Base-by-base conservation (phyloP, 1,284 basidiomycete species). In the Leccinum pallidistipes region DNA sequence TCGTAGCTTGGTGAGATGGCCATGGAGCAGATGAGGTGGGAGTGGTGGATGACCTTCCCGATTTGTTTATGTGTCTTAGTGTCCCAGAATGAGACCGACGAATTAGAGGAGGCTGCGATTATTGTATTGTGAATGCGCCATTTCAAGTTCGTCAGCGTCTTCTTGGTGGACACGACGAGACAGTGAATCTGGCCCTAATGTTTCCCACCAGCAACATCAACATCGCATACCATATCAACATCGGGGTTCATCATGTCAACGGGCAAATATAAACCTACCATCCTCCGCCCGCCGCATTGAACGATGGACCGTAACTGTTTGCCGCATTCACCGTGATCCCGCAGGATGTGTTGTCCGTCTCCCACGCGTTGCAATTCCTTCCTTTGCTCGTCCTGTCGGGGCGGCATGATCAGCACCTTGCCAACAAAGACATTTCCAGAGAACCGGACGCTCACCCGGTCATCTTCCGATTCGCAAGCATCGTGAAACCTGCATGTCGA, bases 231-330 rank as follows among this genome's bases (percentile, higher is more conserved):
- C 27, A 29, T n/a, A 50, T 50, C 27, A 29, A 5, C 49, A 29
- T 14, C 10, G 24, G 49, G 9, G 21, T 27, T 53, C 51, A 18
- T 52, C 6, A 21, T 31, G n/a, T 18, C 14, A 27, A 21, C 0
- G 18, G 18, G 21, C 7, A 36, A 12, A 54, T 8, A 5, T 29
- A 6, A 5, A 38, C 60, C 3, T 52, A 75, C 82, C 83, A 88
- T 66, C 87, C 87, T 38, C 88, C 89, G 16, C 86, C 85, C 32
- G 78, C 79, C 14, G 67, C 65, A 69, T 91, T 90, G 76, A 90
- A 88, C 3, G 69, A 63, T 0, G 85, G 81, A 0, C 89, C 90
- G 68, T 82, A 91, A 67, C 82, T 87, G 52, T 76, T 73, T 0
- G 72, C 55, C 47, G 76, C 77, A 57, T 65, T 74, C 60, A 83